Percentiles rank a stretch among this genome's conserved stretches.
Conservation (phyloP, 2,329 filamentous ascomycete species). For the Fusarium papillatum region DNA sequence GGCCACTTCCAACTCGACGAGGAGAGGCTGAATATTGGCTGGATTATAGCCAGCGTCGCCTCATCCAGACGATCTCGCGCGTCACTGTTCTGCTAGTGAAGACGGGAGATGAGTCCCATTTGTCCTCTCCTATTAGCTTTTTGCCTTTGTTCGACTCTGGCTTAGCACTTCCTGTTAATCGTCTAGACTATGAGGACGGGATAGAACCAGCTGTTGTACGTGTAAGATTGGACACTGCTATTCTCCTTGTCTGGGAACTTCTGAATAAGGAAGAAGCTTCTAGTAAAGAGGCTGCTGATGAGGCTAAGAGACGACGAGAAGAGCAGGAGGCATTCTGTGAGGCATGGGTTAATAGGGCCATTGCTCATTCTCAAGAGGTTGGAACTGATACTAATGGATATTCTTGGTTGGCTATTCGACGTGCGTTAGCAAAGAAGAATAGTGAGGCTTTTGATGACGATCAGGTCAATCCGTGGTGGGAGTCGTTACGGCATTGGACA, state of each 20-base stretch:
- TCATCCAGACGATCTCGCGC: neutral
- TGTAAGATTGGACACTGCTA: neutral
- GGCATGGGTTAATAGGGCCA: neutral
- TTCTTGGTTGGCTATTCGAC: neutral
- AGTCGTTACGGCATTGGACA: neutral
- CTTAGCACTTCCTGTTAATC: neutral
- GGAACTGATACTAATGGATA: neutral
- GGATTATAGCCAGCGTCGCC: neutral
- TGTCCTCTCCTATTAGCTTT: neutral
- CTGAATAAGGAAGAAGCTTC: neutral
- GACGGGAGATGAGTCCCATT: neutral
- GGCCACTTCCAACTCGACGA: neutral
- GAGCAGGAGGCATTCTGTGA: neutral
- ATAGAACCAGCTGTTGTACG: neutral
- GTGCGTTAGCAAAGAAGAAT: neutral
- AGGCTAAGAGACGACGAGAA: neutral
- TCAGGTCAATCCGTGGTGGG: neutral
- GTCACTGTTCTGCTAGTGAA: neutral
- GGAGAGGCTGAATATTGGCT: neutral
- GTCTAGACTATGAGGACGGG: neutral
- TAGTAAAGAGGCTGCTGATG: neutral
- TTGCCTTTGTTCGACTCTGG: neutral
- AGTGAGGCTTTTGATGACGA: neutral
- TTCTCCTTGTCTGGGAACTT: neutral
- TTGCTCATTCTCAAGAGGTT: neutral